Conservation (phyloP, 2,329 filamentous ascomycete genomes). For the Alternaria brassicicola region DNA sequence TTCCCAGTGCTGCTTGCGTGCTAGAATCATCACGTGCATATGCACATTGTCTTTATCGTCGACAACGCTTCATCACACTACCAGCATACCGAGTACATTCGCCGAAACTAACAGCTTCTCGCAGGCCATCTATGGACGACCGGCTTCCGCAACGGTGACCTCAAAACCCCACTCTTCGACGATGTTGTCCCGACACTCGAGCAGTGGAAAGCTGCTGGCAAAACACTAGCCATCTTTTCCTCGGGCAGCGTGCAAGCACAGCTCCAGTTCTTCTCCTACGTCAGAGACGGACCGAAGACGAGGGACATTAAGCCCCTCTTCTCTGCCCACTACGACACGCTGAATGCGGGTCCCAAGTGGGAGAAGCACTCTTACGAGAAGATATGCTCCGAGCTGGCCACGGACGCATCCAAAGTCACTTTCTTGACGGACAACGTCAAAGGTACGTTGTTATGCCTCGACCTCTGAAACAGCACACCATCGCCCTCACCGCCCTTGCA, state of each 20-base stretch:
- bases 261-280: constrained; percentile 76
- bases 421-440: constrained; percentile 82
- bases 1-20: constrained; percentile 1
- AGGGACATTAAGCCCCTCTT: constrained; percentile 51
- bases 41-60: constrained; percentile 13
- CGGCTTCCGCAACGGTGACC: constrained; percentile 72
- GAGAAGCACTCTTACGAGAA: constrained; percentile 69
- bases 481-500: constrained; percentile 6
- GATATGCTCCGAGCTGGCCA: constrained; percentile 60
- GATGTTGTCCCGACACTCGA: constrained; percentile 72
- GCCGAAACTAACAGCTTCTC: constrained; percentile 28
- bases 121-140: constrained; percentile 73
- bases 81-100: not conserved
- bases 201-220: constrained; percentile 62
- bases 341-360: constrained; percentile 78
- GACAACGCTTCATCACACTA: no score
- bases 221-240: constrained; percentile 75
- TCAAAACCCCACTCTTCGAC: constrained; percentile 74
- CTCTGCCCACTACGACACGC: constrained; percentile 69
- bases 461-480: constrained; percentile 17
- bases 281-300: constrained; percentile 46
- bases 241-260: constrained; percentile 81
- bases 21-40: constrained; percentile 1
- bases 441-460: constrained; percentile 43
- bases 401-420: constrained; percentile 63